Evolutionary conservation across 768 basidiomycete genomes (phyloP).

Genomic region (Boletus eberwhitei): DNA sequence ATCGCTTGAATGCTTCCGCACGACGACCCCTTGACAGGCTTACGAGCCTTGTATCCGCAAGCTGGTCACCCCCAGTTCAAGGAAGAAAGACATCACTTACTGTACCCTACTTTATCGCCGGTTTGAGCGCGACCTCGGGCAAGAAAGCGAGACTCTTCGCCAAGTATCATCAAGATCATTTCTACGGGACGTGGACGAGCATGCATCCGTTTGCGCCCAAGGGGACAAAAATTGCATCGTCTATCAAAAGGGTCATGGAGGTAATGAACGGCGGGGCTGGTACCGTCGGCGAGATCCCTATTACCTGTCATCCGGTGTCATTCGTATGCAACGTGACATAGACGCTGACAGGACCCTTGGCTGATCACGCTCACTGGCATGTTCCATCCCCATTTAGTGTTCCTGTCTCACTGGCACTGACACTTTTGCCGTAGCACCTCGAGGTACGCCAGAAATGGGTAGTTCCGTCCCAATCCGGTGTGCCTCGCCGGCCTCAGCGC

Average conservation of each 20-base stretch:
- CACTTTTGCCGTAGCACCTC: constrained; percentile 1
- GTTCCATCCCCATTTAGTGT: not conserved
- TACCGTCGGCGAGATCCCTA: not conserved
- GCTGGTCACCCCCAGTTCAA: constrained; percentile 2
- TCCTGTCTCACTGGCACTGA: not conserved
- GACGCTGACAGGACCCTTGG: constrained; percentile 14
- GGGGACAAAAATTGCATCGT: constrained; percentile 20
- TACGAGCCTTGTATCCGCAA: constrained; percentile 11
- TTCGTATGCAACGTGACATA: constrained; percentile 20
- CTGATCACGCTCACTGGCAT: constrained; percentile 8
- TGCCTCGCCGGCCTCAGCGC: too few species aligned
- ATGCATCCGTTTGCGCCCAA: too few species aligned
- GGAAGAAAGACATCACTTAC: constrained; percentile 11
- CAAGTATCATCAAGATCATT: constrained; percentile 17
- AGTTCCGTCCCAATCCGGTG: constrained; percentile 16
- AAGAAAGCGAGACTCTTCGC: constrained; percentile 18
- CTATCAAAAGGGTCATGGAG: constrained; percentile 5
- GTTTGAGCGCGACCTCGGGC: constrained; percentile 18
- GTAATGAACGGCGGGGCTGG: not conserved
- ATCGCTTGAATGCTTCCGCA: constrained; percentile 13
- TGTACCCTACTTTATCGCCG: constrained; percentile 21
- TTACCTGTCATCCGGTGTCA: too few species aligned
- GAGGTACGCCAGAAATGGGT: constrained; percentile 11
- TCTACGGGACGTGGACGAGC: constrained; percentile 10
- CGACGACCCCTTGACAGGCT: constrained; percentile 16